These are phyloP conservation scores for Pseudoneurospora amorphoporcata DNA, from an alignment of 495 filamentous ascomycete genomes.

Conservation along the genomic window DNA sequence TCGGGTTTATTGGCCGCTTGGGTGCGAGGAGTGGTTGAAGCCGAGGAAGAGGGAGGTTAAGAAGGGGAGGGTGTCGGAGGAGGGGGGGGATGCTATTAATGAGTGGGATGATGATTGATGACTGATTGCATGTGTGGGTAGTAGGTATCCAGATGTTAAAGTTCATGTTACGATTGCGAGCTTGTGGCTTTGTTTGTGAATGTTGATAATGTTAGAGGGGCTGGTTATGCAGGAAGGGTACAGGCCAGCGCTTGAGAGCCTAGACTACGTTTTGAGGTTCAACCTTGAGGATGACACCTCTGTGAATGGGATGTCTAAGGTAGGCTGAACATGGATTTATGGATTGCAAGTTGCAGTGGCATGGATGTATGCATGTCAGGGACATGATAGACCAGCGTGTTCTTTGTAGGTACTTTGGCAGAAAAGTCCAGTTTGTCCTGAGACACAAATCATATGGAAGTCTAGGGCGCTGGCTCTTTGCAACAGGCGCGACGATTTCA, in stretches of 20 bases:
- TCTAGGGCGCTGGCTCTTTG: background rate
- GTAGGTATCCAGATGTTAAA: too few relatives aligned
- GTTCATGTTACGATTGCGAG: too few relatives aligned
- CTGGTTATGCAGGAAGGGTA: background rate
- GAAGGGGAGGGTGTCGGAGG: slow-evolving; percentile 22
- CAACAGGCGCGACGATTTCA: background rate
- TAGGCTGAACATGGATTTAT: background rate
- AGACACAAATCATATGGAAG: background rate
- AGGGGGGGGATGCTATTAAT: slow-evolving; percentile 7
- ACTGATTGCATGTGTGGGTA: background rate
- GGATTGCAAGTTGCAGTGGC: background rate
- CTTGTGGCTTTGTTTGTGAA: background rate
- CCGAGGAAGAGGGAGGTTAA: slow-evolving; percentile 63
- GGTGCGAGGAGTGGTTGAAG: slow-evolving; percentile 83
- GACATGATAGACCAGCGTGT: background rate
- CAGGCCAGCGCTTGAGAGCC: background rate
- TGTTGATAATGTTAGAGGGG: background rate
- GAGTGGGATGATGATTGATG: slow-evolving; percentile 7
- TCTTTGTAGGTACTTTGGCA: background rate
- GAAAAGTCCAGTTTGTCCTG: background rate
- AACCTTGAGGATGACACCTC: background rate
- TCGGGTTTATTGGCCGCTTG: slow-evolving; percentile 84
- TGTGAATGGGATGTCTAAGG: background rate
- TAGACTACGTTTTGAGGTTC: background rate
- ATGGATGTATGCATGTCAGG: too few relatives aligned